Base-by-base conservation (phyloP, 2,329 filamentous ascomycete species). In the Herpomyces periplanetae region DNA sequence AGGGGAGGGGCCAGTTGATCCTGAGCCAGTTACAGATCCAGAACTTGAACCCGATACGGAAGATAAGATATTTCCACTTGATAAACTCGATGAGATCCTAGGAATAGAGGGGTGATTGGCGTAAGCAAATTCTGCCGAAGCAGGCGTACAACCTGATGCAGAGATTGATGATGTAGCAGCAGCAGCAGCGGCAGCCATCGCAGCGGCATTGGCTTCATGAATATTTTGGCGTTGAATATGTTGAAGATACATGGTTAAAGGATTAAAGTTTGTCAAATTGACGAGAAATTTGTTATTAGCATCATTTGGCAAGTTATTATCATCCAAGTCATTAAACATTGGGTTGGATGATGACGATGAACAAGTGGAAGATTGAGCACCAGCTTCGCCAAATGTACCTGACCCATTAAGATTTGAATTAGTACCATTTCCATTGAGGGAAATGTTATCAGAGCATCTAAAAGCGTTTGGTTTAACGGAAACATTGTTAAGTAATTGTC, bases 171-270 rank as follows among this genome's bases (percentile, higher is more conserved):
- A 19, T 39, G 39, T 19, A 47, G 54, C 25, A 69, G 64, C 27
- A 73, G 63, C 18, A 56, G 51, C 26, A 66, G 61, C 8, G 54
- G 31, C 17, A 17, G 31, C 26, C 10, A 31, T 27, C 22, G 30
- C 27, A 18, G 34, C 24, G 19, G 32, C 25, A 20, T 28, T 21
- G 22, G 25, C 23, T 20, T 30, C 22, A 21, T 33, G 22, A 22
- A 30, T 17, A 25, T 40, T 44, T 29, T 64, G 56, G 25, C 61
- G 53, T 10, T 58, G 59, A 11, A 75, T 54, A 33, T 84, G 69
- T 38, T 60, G 75, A 23, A 88, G 50, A 35, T 88, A 91, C 55
- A 88, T 58, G 10, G 73, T 87, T 36, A 91, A 40, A 1, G 75
- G 75, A 37, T 88, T 88, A 44, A 57, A 75, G 31, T 48, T 47